Percentiles rank a stretch among this genome's conserved stretches.
phyloP scores from a whole-genome alignment of 2,329 filamentous ascomycete species.

The Fusarium bulbicola region DNA sequence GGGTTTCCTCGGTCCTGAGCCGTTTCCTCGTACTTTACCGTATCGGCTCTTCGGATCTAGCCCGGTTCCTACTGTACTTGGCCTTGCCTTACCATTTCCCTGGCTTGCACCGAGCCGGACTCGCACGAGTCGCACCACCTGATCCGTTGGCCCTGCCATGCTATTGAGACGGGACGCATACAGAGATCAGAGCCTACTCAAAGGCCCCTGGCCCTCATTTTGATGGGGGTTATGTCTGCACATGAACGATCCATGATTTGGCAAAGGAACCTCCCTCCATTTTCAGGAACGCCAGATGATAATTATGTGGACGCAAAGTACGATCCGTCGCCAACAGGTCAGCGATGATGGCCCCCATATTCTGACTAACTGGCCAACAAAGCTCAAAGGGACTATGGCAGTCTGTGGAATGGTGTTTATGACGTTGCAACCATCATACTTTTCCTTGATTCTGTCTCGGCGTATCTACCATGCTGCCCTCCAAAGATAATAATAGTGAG shows the following conservation, averaged over 20 bases:
- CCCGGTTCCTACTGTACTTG: constrained; percentile 19
- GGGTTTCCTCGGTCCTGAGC: constrained; percentile 11
- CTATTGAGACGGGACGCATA: not conserved
- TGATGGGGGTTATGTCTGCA: not conserved
- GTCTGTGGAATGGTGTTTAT: not conserved
- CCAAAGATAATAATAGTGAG: not conserved
- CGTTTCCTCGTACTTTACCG: constrained; percentile 29
- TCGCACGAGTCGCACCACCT: constrained; percentile 39
- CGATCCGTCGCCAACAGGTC: not conserved
- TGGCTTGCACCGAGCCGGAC: constrained; percentile 33
- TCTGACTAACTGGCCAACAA: not conserved
- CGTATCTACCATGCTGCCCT: constrained; percentile 1
- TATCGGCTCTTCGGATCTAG: constrained; percentile 38
- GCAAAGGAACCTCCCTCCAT: not conserved
- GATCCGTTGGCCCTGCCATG: constrained; percentile 19
- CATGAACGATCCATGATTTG: not conserved
- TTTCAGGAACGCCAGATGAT: not conserved
- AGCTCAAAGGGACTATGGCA: not conserved
- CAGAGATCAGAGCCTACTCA: not conserved
- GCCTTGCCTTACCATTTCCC: constrained; percentile 25
- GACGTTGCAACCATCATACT: not conserved
- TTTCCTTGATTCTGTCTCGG: constrained; percentile 1
- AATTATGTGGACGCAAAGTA: not conserved
- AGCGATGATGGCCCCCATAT: not conserved
- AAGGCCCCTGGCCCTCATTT: not conserved